phyloP scores from a whole-genome alignment of 805 yeast species.

The Suhomyces pyralidae region DNA sequence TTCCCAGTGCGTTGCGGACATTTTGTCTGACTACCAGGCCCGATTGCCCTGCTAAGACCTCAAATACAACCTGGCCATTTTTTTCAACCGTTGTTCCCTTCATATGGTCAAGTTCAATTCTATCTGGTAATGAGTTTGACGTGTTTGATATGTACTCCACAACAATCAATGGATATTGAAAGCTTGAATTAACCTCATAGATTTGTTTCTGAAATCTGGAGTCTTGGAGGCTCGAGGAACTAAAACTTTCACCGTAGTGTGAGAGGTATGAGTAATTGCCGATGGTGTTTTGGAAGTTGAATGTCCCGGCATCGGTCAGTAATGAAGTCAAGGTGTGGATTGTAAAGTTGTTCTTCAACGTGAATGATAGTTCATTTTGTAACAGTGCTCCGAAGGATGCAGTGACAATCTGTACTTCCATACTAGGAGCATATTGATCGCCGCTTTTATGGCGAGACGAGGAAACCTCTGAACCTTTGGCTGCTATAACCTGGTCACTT shows the following conservation, averaged over 20 bases:
- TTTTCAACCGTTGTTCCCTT: background rate
- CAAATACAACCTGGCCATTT: background rate
- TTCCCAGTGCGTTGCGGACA: background rate
- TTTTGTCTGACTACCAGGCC: background rate
- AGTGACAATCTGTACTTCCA: constrained; percentile 38
- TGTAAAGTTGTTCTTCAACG: constrained; percentile 36
- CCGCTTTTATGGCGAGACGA: constrained; percentile 24
- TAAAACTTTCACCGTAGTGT: background rate
- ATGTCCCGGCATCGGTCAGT: background rate
- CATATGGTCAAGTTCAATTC: background rate
- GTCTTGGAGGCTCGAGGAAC: background rate
- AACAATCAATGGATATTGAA: background rate
- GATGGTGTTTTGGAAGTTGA: background rate
- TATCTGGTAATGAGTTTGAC: background rate
- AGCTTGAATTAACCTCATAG: background rate
- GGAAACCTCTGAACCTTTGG: constrained; percentile 36
- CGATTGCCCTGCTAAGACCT: background rate
- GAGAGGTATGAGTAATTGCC: background rate
- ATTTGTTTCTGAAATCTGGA: background rate
- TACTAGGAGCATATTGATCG: constrained; percentile 28
- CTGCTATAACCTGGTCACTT: constrained; percentile 33
- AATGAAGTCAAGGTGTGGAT: constrained; percentile 19
- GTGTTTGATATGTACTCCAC: background rate
- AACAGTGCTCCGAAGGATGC: constrained; percentile 34
- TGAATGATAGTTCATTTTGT: constrained; percentile 33